A percentile compares a stretch with the other conserved stretches of the same genome.
Evolutionary conservation across 2,329 filamentous ascomycete genomes (phyloP).

Genomic region (Scytalidium lignicola): DNA sequence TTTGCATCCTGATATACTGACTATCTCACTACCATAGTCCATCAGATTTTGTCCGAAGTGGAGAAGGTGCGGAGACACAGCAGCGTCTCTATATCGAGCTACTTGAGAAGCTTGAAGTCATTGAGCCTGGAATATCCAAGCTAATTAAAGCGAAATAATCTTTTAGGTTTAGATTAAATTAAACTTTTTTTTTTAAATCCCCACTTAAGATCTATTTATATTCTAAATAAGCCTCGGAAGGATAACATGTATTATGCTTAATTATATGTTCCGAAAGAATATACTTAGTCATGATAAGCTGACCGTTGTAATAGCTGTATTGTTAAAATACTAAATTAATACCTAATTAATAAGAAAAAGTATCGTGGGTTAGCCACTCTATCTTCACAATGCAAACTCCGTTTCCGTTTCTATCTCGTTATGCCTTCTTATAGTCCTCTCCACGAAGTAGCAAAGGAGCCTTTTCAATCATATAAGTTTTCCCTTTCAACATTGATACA

Average conservation of each 20-base stretch:
- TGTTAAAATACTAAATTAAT: too few species aligned
- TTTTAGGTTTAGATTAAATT: background rate
- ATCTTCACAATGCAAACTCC: too few species aligned
- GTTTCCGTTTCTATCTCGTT: too few species aligned
- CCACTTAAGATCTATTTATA: too few species aligned
- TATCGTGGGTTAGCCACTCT: too few species aligned
- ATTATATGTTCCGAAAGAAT: too few species aligned
- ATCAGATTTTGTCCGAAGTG: constrained; percentile 33
- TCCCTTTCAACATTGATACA: constrained; percentile 32
- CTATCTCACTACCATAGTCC: constrained; percentile 8
- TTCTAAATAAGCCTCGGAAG: too few species aligned
- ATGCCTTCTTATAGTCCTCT: constrained; percentile 8
- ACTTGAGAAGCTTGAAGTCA: constrained; percentile 33
- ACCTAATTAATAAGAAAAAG: too few species aligned
- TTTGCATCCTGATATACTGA: constrained; percentile 9
- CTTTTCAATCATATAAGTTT: constrained; percentile 30
- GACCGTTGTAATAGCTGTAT: too few species aligned
- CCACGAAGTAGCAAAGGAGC: constrained; percentile 10
- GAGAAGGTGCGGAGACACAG: constrained; percentile 33
- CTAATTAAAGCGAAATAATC: background rate
- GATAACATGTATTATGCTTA: too few species aligned
- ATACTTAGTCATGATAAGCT: background rate
- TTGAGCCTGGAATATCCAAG: constrained; percentile 30
- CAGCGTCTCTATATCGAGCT: constrained; percentile 40
- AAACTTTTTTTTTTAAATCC: too few species aligned